A percentile compares a stretch with the other conserved stretches of the same genome.
Conservation (phyloP, 768 basidiomycete species). For the Strobilomyces echinocephalus region DNA sequence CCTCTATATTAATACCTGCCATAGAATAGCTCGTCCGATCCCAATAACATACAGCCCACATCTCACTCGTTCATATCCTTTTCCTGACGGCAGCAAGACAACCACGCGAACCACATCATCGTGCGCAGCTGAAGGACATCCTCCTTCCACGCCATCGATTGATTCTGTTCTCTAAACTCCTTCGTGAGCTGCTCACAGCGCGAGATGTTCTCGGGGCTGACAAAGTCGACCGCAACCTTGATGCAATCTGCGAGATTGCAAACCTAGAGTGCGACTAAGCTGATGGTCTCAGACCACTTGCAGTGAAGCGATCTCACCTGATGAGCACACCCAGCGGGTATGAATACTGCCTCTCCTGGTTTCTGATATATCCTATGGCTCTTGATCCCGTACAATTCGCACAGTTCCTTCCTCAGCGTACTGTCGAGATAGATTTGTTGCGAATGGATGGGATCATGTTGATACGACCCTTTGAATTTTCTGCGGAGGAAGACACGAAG, state of each 20-base stretch:
- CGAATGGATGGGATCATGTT: constrained; percentile 84
- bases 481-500: constrained; percentile 70
- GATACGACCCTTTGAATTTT: constrained; percentile 51
- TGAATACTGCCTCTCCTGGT: constrained; percentile 91
- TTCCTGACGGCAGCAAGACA: constrained; percentile 56
- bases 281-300: neutral
- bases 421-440: constrained; percentile 85
- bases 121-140: constrained; percentile 87
- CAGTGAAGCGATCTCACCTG: constrained; percentile 48
- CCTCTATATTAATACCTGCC: constrained; percentile 23
- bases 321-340: constrained; percentile 91
- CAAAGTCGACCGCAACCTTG: constrained; percentile 94
- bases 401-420: constrained; percentile 61
- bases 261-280: constrained; percentile 46
- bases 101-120: constrained; percentile 94
- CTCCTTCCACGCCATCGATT: constrained; percentile 86
- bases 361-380: constrained; percentile 85
- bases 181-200: constrained; percentile 81
- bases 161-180: constrained; percentile 90
- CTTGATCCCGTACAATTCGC: constrained; percentile 60
- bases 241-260: constrained; percentile 92
- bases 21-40: constrained; percentile 26
- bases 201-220: constrained; percentile 86
- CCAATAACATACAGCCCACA: constrained; percentile 19
- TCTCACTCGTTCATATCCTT: constrained; percentile 32